Base-by-base conservation (phyloP, 2,329 filamentous ascomycete species). In the Chalaropsis ovoidea region DNA sequence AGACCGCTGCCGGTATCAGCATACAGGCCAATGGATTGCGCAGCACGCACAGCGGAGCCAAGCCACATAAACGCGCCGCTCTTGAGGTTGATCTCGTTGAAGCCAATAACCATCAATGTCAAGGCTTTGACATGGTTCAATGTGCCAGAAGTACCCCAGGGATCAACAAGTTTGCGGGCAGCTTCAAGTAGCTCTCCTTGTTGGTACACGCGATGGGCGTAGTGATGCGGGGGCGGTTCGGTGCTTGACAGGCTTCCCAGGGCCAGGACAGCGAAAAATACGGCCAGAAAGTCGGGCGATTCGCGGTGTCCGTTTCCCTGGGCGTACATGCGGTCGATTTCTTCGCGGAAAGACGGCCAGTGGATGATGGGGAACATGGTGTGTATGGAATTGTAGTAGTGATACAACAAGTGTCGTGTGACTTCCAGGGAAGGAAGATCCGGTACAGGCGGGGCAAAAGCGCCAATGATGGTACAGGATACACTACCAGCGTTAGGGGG, bases 11-110 rank as follows among this genome's bases (percentile, higher is more conserved):
- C 87, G 1, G 84, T 83, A 71, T 95, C 89, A 6, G 83, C 78
- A 71, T 96, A 87, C 10, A 97, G 78, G 0, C 89, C 89, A 58
- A 96, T 80, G 69, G 94, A 89, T 73, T 97, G 93, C 0, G 88
- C 88, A 63, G 88, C 86, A 62, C 89, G 82, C 24, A 95, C 85
- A 0, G 91, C 88, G 43, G 82, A 86, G 1, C 89, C 90, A 24
- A 96, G 79, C 89, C 90, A 96, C 19, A 86, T 86, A 84, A 89
- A 95, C 13, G 90, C 90, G 0, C 89, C 86, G 2, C 90, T 90
- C 73, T 88, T 91, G 62, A 91, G 78, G 71, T 96, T 96, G 75
- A 88, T 85, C 76, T 97, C 94, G 69, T 87, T 86, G 47, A 95
- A 81, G 69, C 88, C 95, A 27, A 95, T 81, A 67, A 88, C 87